phyloP scores from a whole-genome alignment of 108 stramenopile genomes.

The Nitzschia sp. region DNA sequence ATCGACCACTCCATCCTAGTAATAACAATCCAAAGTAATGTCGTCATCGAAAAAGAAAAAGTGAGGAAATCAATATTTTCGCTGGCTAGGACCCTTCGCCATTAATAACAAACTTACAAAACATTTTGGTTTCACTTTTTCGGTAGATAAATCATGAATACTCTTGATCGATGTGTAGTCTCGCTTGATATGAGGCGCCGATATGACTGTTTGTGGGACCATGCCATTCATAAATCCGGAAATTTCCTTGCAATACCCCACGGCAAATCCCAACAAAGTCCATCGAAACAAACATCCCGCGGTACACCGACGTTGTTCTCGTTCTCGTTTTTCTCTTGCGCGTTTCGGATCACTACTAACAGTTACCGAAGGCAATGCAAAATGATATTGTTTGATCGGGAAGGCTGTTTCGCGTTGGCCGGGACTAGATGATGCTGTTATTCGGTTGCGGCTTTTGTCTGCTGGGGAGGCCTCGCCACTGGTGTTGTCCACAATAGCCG shows the following conservation, averaged over 20 bases:
- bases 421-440: too few species aligned
- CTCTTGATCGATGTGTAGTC: conserved; percentile 13
- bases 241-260: conserved; percentile 8
- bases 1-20: conserved; percentile 9
- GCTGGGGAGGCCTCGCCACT: too few species aligned
- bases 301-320: not conserved
- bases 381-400: not conserved
- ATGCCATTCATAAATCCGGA: not conserved
- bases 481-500: too few species aligned
- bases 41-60: not conserved
- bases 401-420: not conserved
- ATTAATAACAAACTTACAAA: conserved; percentile 1
- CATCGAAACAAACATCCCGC: not conserved
- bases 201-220: conserved; percentile 11
- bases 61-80: not conserved
- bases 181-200: not conserved
- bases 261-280: not conserved
- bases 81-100: not conserved
- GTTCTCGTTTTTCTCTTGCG: conserved; percentile 3
- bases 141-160: conserved; percentile 1
- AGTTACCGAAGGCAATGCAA: conserved; percentile 3
- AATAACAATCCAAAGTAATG: too few species aligned
- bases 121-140: conserved; percentile 7
- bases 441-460: too few species aligned
- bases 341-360: conserved; percentile 9